Evolutionary conservation across 495 filamentous ascomycete genomes (phyloP).

Genomic region (Hamigera avellanea): DNA sequence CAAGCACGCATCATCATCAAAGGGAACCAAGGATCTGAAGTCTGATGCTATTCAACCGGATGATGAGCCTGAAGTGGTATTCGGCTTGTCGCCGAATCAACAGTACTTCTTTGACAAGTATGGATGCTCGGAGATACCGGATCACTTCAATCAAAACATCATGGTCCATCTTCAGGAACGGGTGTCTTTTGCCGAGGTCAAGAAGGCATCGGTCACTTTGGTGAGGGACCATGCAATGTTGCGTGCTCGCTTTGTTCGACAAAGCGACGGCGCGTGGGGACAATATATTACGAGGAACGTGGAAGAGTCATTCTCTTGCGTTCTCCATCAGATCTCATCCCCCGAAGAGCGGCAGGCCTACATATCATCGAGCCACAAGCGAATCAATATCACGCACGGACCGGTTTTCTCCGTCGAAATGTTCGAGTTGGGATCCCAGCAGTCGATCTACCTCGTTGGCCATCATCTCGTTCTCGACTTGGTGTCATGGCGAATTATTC

Average conservation of each 20-base stretch:
- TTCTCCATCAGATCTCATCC: no score
- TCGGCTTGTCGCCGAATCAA: conserved; percentile 16
- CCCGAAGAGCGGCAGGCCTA: conserved; percentile 1
- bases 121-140: conserved; percentile 22
- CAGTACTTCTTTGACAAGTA: conserved; percentile 8
- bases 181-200: conserved; percentile 23
- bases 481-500: conserved; percentile 48
- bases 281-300: conserved; percentile 13
- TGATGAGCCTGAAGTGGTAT: conserved; percentile 7
- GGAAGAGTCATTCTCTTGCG: conserved; percentile 4
- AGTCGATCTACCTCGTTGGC: conserved; percentile 39
- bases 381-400: conserved; percentile 13
- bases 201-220: conserved; percentile 34
- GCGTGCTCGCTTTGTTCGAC: conserved; percentile 39
- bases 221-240: conserved; percentile 51
- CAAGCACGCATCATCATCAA: neutral
- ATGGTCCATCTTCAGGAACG: conserved; percentile 36
- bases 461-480: conserved; percentile 51
- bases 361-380: conserved; percentile 8
- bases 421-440: conserved; percentile 32
- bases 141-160: conserved; percentile 53
- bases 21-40: neutral
- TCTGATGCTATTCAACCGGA: neutral
- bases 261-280: conserved; percentile 10
- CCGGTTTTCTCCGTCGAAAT: conserved; percentile 17